Evolutionary conservation across 768 basidiomycete genomes (phyloP).

Genomic region (Panaeolus cyanescens): DNA sequence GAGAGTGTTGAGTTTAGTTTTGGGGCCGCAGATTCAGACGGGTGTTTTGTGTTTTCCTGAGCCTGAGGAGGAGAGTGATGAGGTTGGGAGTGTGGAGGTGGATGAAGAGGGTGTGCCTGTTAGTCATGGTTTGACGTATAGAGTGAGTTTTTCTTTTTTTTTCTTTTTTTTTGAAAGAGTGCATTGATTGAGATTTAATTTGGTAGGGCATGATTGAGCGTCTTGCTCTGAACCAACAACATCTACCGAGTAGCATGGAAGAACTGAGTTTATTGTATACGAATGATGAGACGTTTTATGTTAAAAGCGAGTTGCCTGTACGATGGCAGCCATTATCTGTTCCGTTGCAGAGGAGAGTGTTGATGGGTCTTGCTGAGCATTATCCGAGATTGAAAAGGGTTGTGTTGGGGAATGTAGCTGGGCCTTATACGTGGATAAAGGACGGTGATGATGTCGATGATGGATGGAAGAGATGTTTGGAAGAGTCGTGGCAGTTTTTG

Average conservation of each 20-base stretch:
- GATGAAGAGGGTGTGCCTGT: neutral
- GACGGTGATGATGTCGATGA: neutral
- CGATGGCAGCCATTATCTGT: neutral
- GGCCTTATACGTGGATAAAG: neutral
- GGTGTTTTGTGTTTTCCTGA: neutral
- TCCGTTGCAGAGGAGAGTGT: neutral
- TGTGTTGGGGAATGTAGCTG: slow-evolving; percentile 1
- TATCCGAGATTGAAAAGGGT: neutral
- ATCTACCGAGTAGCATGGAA: neutral
- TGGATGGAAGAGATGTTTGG: neutral
- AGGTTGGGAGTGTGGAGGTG: neutral
- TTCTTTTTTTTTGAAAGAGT: neutral
- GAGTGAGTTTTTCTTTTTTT: neutral
- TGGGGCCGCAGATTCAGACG: neutral
- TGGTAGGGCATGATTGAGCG: neutral
- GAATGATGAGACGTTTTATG: neutral
- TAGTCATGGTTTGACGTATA: slow-evolving; percentile 1
- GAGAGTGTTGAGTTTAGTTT: neutral
- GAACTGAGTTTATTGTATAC: neutral
- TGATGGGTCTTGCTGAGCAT: neutral
- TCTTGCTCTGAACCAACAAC: neutral
- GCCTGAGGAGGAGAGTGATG: neutral
- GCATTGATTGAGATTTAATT: too few species aligned
- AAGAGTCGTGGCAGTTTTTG: slow-evolving; percentile 1
- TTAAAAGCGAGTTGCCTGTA: neutral